phyloP scores from a whole-genome alignment of 1,139 yeast species.

The Scheffersomyces illinoinensis region DNA sequence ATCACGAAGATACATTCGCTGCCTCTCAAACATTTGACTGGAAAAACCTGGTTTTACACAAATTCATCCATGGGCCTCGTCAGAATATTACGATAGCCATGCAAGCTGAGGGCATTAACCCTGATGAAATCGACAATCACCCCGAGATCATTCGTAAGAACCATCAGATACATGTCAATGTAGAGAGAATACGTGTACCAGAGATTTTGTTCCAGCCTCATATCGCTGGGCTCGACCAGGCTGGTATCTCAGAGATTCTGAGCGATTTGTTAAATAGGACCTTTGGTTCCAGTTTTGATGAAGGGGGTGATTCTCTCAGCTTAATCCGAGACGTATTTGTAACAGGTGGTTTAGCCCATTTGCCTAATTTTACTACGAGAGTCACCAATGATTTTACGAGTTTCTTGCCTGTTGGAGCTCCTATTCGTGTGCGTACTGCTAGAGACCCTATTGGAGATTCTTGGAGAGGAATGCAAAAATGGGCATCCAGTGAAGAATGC shows the following conservation, averaged over 20 bases:
- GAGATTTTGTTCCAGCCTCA: conserved; percentile 93
- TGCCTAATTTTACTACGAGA: conserved; percentile 68
- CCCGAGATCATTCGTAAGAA: conserved; percentile 47
- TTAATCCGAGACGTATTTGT: conserved; percentile 67
- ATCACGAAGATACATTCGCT: conserved; percentile 75
- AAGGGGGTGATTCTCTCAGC: conserved; percentile 55
- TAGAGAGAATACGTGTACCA: conserved; percentile 90
- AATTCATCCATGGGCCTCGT: conserved; percentile 87
- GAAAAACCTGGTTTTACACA: conserved; percentile 76
- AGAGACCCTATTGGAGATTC: conserved; percentile 73
- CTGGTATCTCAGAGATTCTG: conserved; percentile 79
- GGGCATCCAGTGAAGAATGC: conserved; percentile 58
- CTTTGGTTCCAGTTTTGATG: conserved; percentile 50
- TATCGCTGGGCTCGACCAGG: conserved; percentile 94
- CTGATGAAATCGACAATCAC: conserved; percentile 45
- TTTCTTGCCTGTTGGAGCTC: conserved; percentile 69
- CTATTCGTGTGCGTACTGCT: conserved; percentile 64
- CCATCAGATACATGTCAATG: conserved; percentile 86
- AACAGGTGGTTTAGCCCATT: conserved; percentile 81
- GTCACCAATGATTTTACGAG: conserved; percentile 64
- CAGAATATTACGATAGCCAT: conserved; percentile 48
- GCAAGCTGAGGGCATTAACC: conserved; percentile 45
- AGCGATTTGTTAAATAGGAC: conserved; percentile 67
- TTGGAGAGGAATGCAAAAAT: conserved; percentile 92
- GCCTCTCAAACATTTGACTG: conserved; percentile 81